Percentiles rank a stretch among this genome's conserved stretches.
These are phyloP conservation scores for Candida namnaoensis DNA, from an alignment of 805 yeast genomes.

Conservation along the genomic window DNA sequence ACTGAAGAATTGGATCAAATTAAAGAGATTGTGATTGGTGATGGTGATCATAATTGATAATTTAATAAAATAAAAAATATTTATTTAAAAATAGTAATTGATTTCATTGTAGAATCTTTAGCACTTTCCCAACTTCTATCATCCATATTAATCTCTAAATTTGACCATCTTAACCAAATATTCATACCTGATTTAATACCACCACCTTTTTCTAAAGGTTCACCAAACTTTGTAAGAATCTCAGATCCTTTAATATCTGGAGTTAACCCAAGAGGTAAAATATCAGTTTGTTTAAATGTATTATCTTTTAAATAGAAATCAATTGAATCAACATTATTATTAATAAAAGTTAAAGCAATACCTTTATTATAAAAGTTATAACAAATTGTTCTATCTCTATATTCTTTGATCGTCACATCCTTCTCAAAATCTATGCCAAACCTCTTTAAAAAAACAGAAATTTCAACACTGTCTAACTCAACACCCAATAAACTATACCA, in stretches of 20 bases:
- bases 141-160: slow-evolving; percentile 25
- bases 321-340: slow-evolving; percentile 20
- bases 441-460: too few species aligned
- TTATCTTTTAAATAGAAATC: slow-evolving; percentile 23
- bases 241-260: slow-evolving; percentile 17
- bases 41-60: too few species aligned
- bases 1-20: neutral
- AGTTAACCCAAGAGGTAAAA: slow-evolving; percentile 13
- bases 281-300: slow-evolving; percentile 8
- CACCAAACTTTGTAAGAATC: slow-evolving; percentile 25
- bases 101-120: slow-evolving; percentile 16
- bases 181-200: slow-evolving; percentile 22
- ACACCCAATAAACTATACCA: too few species aligned
- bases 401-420: neutral
- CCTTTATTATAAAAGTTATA: slow-evolving; percentile 18
- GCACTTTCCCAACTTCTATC: slow-evolving; percentile 28
- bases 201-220: slow-evolving; percentile 34
- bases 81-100: slow-evolving; percentile 17
- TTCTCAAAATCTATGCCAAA: too few species aligned
- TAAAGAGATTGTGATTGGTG: neutral
- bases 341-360: slow-evolving; percentile 9
- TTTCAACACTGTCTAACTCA: too few species aligned
- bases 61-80: too few species aligned
- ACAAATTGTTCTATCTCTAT: slow-evolving; percentile 2
- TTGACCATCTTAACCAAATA: slow-evolving; percentile 30